Evolutionary conservation across 2,329 filamentous ascomycete genomes (phyloP), one percentile per base, ranked within the genome.

Genomic region (Colletotrichum orbiculare): DNA sequence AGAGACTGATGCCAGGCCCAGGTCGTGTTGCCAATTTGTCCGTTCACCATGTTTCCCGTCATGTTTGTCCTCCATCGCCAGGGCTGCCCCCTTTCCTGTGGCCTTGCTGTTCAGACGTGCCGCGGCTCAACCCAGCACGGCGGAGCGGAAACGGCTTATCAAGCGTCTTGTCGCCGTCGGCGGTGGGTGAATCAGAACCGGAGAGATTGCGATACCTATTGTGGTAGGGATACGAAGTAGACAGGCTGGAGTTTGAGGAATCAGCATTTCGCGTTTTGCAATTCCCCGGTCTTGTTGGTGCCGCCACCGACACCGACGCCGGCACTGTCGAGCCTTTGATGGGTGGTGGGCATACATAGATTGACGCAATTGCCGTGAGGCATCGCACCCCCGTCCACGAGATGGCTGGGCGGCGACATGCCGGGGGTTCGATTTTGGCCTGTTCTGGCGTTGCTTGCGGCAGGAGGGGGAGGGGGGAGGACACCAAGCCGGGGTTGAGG

Each of bases 371-470:
- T 47, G 42, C 17, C 54, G 42, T 35, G 13, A 33, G 25, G 25
- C 46, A 39, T 39, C 37, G 57, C 39, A 49, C 12, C 50, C 13
- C 46, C 34, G 34, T 45, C 8, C 17, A 38, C 13, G 38, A 43
- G 41, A 6, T 12, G 25, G 13, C 46, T 17, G 54, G 42, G 43
- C 35, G 37, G 13, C 41, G 25, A 33, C 38, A 34, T 39, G 25
- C 49, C 54, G 54, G 35, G 25, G 45, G 35, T 42, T 15, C 34
- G 47, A 34, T 17, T 43, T 42, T 59, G 54, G 38, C 48, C 38
- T 13, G 34, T 50, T 54, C 17, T 37, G 61, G 45, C 39, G 33
- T 47, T 64, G 38, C 38, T 60, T 54, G 55, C 60, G 55, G 59
- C n/a, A 39, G 47, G 49, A 47, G 43, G 12, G 25, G 25, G 25